Evolutionary conservation across 768 basidiomycete species (phyloP).

Genomic region (Leccinum imitatum): DNA sequence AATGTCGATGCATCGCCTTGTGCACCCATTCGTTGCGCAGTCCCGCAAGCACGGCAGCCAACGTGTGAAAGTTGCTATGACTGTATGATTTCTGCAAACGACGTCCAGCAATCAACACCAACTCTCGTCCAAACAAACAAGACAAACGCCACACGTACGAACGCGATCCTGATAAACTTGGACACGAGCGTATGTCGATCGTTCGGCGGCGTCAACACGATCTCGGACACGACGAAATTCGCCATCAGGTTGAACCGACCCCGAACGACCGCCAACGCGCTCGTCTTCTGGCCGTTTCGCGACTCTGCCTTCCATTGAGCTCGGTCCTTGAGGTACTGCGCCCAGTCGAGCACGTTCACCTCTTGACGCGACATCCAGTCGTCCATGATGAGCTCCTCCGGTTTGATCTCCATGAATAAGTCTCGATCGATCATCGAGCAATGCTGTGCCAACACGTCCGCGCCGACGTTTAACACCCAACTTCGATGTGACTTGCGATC

Average conservation of each 20-base stretch:
- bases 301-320: constrained; percentile 66
- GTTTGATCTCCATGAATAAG: constrained; percentile 78
- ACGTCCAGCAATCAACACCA: neutral
- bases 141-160: constrained; percentile 48
- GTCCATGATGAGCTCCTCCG: constrained; percentile 81
- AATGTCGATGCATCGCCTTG: constrained; percentile 56
- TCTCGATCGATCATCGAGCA: constrained; percentile 89
- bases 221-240: constrained; percentile 78
- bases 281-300: constrained; percentile 58
- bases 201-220: constrained; percentile 67
- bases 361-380: constrained; percentile 65
- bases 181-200: constrained; percentile 47
- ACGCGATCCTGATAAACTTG: constrained; percentile 63
- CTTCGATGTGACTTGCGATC: constrained; percentile 59
- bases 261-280: constrained; percentile 69
- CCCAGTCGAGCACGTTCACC: constrained; percentile 80
- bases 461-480: constrained; percentile 65
- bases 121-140: neutral
- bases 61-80: constrained; percentile 72
- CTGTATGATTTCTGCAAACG: constrained; percentile 70
- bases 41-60: constrained; percentile 79
- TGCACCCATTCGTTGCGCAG: constrained; percentile 69
- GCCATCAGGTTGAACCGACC: constrained; percentile 84
- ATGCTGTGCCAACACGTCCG: constrained; percentile 67
- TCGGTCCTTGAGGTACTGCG: constrained; percentile 74